These are phyloP conservation scores for Stevia rebaudiana DNA, from an alignment of 140 eudicot genomes.

Conservation along the genomic window DNA sequence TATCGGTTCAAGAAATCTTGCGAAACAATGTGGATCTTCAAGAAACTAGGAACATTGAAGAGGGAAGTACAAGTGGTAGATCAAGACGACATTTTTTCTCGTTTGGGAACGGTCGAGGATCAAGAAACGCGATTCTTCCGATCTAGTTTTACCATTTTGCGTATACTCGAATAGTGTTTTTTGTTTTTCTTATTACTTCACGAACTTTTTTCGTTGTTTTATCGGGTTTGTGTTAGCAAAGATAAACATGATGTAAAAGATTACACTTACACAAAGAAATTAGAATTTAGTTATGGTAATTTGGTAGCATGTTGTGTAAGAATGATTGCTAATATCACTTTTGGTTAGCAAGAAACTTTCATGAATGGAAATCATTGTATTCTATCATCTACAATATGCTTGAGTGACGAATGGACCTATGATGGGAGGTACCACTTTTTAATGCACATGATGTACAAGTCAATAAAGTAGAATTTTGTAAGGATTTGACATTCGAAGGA, in stretches of 20 bases:
- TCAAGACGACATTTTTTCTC: conserved; percentile 57
- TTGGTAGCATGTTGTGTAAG: conserved; percentile 43
- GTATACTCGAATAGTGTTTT: conserved; percentile 2
- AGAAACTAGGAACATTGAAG: conserved; percentile 50
- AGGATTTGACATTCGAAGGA: conserved; percentile 3
- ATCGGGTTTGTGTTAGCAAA: neutral
- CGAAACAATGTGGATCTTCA: conserved; percentile 27
- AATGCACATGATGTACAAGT: conserved; percentile 24
- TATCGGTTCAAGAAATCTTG: conserved; percentile 59
- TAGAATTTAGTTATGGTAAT: conserved; percentile 18
- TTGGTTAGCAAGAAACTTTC: conserved; percentile 22
- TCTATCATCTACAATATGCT: conserved; percentile 12
- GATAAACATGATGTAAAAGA: conserved; percentile 19
- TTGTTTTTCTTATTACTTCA: neutral
- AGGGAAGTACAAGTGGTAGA: conserved; percentile 59
- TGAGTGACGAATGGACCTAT: conserved; percentile 20
- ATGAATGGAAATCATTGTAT: conserved; percentile 42
- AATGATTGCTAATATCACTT: conserved; percentile 38
- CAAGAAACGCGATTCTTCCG: conserved; percentile 64
- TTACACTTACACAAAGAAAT: conserved; percentile 15
- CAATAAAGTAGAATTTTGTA: neutral
- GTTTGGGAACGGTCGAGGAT: conserved; percentile 71
- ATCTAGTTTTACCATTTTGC: conserved; percentile 31
- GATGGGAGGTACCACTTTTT: conserved; percentile 3
- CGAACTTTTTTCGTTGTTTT: neutral